A percentile compares a stretch with the other conserved stretches of the same genome.
Conservation (phyloP, 768 basidiomycete genomes). For the Fistulinella prunicolor region DNA sequence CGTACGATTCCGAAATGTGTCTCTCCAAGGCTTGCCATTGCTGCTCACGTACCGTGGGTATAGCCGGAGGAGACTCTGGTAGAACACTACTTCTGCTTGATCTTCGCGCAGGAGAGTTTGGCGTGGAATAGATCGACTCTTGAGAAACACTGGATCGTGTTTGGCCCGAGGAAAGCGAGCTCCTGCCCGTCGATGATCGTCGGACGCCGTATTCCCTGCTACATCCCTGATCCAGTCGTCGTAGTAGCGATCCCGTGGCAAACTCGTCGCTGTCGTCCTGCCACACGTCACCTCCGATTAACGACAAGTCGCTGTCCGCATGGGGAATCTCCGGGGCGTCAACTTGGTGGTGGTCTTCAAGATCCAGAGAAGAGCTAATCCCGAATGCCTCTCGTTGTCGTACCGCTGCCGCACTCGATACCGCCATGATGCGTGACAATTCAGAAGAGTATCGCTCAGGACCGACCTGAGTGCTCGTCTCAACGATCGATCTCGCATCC, state of each 20-base stretch:
- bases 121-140: conserved; percentile 25
- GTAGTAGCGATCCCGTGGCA: conserved; percentile 29
- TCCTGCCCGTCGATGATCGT: conserved; percentile 5
- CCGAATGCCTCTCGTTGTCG: conserved; percentile 52
- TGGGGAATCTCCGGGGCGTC: conserved; percentile 25
- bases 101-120: conserved; percentile 11
- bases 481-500: conserved; percentile 4
- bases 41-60: conserved; percentile 12
- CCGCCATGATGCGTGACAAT: conserved; percentile 25
- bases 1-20: conserved; percentile 34
- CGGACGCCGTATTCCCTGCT: background rate
- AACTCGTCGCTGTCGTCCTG: conserved; percentile 35
- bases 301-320: conserved; percentile 48
- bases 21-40: conserved; percentile 24
- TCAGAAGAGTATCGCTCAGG: conserved; percentile 27
- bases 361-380: conserved; percentile 40
- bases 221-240: conserved; percentile 10
- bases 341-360: conserved; percentile 1
- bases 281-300: conserved; percentile 40
- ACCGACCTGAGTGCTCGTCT: background rate
- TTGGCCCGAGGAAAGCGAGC: conserved; percentile 11
- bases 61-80: conserved; percentile 8
- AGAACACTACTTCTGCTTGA: conserved; percentile 8
- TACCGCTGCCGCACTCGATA: conserved; percentile 37
- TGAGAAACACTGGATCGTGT: conserved; percentile 20